Evolutionary conservation across 495 filamentous ascomycete species (phyloP).

Genomic region (Chaetomium cochliodes): DNA sequence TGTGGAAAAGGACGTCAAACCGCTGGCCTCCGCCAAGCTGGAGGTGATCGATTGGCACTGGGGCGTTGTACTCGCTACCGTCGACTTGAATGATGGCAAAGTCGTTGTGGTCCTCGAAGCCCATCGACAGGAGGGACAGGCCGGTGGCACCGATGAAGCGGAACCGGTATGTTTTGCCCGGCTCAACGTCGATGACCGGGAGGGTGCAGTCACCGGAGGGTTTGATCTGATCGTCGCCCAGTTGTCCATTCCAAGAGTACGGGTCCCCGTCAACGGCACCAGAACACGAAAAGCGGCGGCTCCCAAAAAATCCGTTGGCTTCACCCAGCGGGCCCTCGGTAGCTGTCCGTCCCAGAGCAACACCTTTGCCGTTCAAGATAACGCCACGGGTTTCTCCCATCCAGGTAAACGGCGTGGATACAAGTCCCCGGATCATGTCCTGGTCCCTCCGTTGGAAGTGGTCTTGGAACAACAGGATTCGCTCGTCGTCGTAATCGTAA

Average conservation of each 20-base stretch:
- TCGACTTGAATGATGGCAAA: slow-evolving; percentile 57
- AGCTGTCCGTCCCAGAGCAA: slow-evolving; percentile 31
- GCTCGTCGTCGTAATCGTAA: slow-evolving; percentile 57
- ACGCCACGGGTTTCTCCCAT: slow-evolving; percentile 51
- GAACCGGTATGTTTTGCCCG: slow-evolving; percentile 57
- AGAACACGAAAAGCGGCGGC: slow-evolving; percentile 14
- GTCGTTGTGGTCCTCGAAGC: slow-evolving; percentile 51
- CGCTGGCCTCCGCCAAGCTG: slow-evolving; percentile 57
- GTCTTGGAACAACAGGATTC: slow-evolving; percentile 53
- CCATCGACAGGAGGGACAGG: slow-evolving; percentile 51
- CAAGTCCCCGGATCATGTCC: slow-evolving; percentile 44
- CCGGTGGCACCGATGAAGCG: slow-evolving; percentile 56
- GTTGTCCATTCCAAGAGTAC: neutral
- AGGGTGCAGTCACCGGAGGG: slow-evolving; percentile 40
- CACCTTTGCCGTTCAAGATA: slow-evolving; percentile 51
- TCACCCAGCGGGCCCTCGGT: slow-evolving; percentile 31
- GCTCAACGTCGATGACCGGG: slow-evolving; percentile 53
- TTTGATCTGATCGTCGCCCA: neutral
- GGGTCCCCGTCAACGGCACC: neutral
- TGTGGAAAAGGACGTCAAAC: slow-evolving; percentile 52
- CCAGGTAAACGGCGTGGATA: slow-evolving; percentile 41
- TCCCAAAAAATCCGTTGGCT: slow-evolving; percentile 30
- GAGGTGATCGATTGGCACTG: slow-evolving; percentile 46
- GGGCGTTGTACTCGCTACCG: slow-evolving; percentile 55
- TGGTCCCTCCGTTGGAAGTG: slow-evolving; percentile 48